phyloP scores from a whole-genome alignment of 2,329 filamentous ascomycete species.

The Colletotrichum euphorbiae region DNA sequence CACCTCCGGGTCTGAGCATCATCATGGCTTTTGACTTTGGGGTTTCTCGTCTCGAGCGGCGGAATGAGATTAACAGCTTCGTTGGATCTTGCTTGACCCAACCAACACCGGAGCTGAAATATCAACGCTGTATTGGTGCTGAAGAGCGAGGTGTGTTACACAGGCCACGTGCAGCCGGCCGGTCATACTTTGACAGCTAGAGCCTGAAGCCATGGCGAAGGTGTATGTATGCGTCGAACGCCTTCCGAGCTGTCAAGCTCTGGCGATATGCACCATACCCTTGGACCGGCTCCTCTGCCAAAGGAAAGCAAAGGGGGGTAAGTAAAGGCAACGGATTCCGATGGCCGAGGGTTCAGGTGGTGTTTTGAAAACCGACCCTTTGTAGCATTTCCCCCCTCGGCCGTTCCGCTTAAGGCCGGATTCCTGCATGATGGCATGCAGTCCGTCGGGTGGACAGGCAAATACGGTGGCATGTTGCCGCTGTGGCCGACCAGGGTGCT shows the following conservation, averaged over 20 bases:
- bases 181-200: conserved; percentile 3
- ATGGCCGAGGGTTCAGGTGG: background rate
- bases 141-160: conserved; percentile 13
- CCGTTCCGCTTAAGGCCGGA: conserved; percentile 13
- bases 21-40: background rate
- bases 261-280: background rate
- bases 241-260: conserved; percentile 14
- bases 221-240: background rate
- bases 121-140: conserved; percentile 10
- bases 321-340: background rate
- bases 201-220: background rate
- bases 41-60: too few relatives aligned
- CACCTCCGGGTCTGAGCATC: too few relatives aligned
- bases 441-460: conserved; percentile 22
- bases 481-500: background rate
- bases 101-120: background rate
- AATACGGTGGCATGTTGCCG: conserved; percentile 7
- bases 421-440: conserved; percentile 33
- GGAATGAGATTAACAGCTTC: background rate
- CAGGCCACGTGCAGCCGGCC: conserved; percentile 6
- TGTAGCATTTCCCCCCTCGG: conserved; percentile 9
- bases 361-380: conserved; percentile 35
- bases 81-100: background rate
- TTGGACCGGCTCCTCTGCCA: background rate
- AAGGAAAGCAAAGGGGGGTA: background rate